Evolutionary conservation across 768 basidiomycete species (phyloP).

Genomic region (Lentinus tigrinus): DNA sequence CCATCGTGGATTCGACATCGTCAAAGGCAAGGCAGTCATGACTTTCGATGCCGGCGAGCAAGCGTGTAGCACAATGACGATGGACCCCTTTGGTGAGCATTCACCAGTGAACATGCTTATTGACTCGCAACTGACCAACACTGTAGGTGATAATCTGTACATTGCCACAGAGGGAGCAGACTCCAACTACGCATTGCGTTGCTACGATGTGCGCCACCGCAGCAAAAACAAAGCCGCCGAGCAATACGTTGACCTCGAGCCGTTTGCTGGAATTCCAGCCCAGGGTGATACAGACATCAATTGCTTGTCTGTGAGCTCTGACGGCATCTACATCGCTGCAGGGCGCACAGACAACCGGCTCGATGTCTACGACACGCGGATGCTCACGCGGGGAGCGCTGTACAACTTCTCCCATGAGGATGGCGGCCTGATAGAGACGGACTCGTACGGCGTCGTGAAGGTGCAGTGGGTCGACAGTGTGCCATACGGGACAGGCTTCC

Average conservation of each 20-base stretch:
- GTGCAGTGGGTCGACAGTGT: conserved; percentile 51
- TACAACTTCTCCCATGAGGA: conserved; percentile 48
- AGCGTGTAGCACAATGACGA: conserved; percentile 9
- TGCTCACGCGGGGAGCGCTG: conserved; percentile 44
- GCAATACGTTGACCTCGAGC: conserved; percentile 10
- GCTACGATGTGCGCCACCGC: conserved; percentile 10
- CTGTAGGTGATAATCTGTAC: conserved; percentile 10
- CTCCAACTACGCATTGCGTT: background rate
- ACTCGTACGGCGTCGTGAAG: conserved; percentile 48
- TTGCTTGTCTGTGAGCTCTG: conserved; percentile 53
- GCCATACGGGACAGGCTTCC: conserved; percentile 42
- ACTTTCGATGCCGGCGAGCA: conserved; percentile 10
- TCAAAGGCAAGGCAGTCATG: background rate
- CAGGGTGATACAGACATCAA: conserved; percentile 40
- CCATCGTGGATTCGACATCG: conserved; percentile 16
- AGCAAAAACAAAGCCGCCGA: background rate
- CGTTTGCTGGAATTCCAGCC: conserved; percentile 18
- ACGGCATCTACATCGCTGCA: conserved; percentile 58
- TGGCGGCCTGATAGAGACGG: conserved; percentile 1
- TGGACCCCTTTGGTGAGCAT: conserved; percentile 6
- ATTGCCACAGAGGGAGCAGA: conserved; percentile 9
- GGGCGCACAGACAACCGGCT: conserved; percentile 57
- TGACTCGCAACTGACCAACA: background rate
- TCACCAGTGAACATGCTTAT: background rate
- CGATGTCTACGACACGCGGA: conserved; percentile 65